Conservation (phyloP, 768 basidiomycete species). For the Gyrodon lividus region DNA sequence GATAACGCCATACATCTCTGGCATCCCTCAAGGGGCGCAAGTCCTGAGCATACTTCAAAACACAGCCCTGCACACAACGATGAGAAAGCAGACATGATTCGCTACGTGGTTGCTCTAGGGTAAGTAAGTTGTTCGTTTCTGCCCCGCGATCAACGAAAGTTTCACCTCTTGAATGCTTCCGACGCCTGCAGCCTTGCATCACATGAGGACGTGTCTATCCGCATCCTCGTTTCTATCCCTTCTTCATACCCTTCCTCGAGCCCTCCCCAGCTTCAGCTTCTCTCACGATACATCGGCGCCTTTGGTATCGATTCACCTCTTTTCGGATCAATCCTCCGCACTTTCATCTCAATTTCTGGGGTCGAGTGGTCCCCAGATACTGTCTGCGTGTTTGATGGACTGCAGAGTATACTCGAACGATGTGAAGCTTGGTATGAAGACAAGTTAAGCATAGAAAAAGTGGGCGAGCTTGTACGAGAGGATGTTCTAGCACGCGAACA, state of each 20-base stretch:
- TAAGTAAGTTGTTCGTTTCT: constrained; percentile 36
- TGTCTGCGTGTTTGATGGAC: constrained; percentile 85
- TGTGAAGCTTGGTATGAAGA: constrained; percentile 71
- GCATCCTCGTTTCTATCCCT: constrained; percentile 58
- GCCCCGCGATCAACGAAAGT: too few species aligned
- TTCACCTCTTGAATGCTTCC: neutral
- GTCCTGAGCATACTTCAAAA: constrained; percentile 6
- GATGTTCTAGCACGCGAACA: constrained; percentile 38
- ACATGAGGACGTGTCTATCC: constrained; percentile 50
- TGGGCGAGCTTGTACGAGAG: constrained; percentile 54
- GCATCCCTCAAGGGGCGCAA: constrained; percentile 35
- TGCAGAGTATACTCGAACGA: constrained; percentile 70
- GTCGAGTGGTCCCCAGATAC: constrained; percentile 74
- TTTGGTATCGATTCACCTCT: constrained; percentile 71
- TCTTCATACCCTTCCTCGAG: constrained; percentile 60
- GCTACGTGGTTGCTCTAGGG: constrained; percentile 67
- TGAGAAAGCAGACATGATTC: constrained; percentile 39
- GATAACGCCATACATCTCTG: constrained; percentile 63
- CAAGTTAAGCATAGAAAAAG: constrained; percentile 54
- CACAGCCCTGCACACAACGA: constrained; percentile 17
- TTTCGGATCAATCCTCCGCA: constrained; percentile 76
- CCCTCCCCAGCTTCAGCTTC: constrained; percentile 80
- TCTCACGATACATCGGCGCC: constrained; percentile 80
- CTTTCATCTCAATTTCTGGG: constrained; percentile 74
- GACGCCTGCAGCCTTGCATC: constrained; percentile 46